Evolutionary conservation across 331 rosid species (phyloP), one percentile per base, ranked within the genome.

Genomic region (Rosa hybrid): DNA sequence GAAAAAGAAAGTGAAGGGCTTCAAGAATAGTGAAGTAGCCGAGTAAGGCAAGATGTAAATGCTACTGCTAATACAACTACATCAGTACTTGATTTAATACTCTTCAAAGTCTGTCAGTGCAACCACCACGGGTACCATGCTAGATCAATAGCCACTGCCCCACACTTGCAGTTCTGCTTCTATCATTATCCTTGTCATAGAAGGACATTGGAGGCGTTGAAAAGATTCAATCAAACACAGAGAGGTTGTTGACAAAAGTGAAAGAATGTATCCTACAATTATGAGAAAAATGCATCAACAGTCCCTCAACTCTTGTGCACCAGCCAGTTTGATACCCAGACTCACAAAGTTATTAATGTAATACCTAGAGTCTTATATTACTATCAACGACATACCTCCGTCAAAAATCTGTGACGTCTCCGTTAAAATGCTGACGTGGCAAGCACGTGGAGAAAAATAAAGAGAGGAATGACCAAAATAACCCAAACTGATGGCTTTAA

Each of bases 111-210:
- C 65, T 23, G 67, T 60, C 42, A 25, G 10, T 13, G 69, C 67
- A 63, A 63, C 69, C 42, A 30, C 68, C 39, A 25, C 68, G 12
- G 39, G 68, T 12, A 62, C 41, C 17, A 4, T 12, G 20, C 69
- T 63, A 63, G 68, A 63, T 25, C 68, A 12, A 42, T 63, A 27
- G 69, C 69, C 69, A 63, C 69, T n/a, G 69, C 41, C 42, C 65
- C 5, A 21, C 65, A 20, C 4, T 1, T 63, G 38, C 8, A 27
- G 17, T 63, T 63, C 42, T 63, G 68, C 20, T 63, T 12, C n/a
- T 25, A 6, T 63, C 69, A 12, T 6, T 27, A 63, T 63, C 18
- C 20, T 27, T 27, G 44, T 27, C 69, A 63, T 63, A 7, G 18
- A 62, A 25, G 42, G 42, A 30, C 69, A 12, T 12, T 27, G n/a